These are phyloP conservation scores for Fusarium ambrosium DNA, from an alignment of 2,329 filamentous ascomycete genomes.

Conservation along the genomic window DNA sequence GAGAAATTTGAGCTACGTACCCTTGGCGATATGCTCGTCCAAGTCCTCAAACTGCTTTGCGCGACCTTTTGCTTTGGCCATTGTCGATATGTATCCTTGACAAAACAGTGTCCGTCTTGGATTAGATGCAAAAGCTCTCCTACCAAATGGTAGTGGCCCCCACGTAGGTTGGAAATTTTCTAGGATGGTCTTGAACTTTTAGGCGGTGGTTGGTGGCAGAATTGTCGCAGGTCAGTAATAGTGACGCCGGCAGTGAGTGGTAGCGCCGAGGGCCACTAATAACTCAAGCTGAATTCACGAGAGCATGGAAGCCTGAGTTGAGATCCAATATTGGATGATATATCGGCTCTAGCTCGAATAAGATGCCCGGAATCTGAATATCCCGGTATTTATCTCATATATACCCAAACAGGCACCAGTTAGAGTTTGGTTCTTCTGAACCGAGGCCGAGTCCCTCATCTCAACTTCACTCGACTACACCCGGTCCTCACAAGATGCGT, in stretches of 20 bases:
- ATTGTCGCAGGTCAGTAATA: slow-evolving; percentile 28
- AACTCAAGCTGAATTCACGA: slow-evolving; percentile 1
- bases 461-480: background rate
- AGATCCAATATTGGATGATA: slow-evolving; percentile 5
- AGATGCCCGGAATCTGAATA: background rate
- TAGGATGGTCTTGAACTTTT: slow-evolving; percentile 59
- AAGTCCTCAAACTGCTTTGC: slow-evolving; percentile 73
- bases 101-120: slow-evolving; percentile 27
- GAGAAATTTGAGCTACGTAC: slow-evolving; percentile 55
- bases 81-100: slow-evolving; percentile 53
- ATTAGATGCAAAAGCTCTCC: slow-evolving; percentile 25
- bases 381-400: background rate
- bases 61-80: slow-evolving; percentile 66
- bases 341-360: background rate
- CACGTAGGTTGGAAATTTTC: slow-evolving; percentile 53
- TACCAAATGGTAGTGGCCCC: slow-evolving; percentile 39
- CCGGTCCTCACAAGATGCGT: slow-evolving; percentile 52
- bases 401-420: background rate
- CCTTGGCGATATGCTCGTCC: slow-evolving; percentile 72
- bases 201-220: slow-evolving; percentile 65
- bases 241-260: slow-evolving; percentile 9
- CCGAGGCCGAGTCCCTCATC: background rate
- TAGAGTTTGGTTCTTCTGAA: background rate
- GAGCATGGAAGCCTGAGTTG: background rate
- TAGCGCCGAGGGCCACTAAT: slow-evolving; percentile 12